phyloP scores from a whole-genome alignment of 805 yeast species.

The Kodamaea lidongshanica region DNA sequence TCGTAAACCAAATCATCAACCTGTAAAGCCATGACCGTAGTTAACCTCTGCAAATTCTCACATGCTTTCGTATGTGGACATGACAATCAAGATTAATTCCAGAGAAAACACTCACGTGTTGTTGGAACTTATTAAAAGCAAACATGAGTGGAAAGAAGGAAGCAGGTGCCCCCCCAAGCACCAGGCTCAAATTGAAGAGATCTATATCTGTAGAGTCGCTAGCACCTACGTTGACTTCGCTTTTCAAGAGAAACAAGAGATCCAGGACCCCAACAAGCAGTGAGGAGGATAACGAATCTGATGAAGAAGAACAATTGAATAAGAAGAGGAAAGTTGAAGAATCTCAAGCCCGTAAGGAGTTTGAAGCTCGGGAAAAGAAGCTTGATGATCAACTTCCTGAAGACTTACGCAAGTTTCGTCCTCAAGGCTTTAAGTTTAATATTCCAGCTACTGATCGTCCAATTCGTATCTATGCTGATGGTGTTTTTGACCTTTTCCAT shows the following conservation, averaged over 20 bases:
- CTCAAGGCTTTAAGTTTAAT: conserved; percentile 70
- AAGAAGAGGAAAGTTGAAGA: conserved; percentile 20
- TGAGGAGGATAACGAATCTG: conserved; percentile 11
- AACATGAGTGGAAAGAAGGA: conserved; percentile 2
- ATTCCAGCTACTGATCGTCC: conserved; percentile 82
- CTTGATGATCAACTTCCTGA: conserved; percentile 63
- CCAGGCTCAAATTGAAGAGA: conserved; percentile 17
- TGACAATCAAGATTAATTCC: too few relatives aligned
- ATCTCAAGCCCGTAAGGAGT: conserved; percentile 23
- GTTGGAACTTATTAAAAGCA: too few relatives aligned
- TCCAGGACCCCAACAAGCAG: conserved; percentile 6
- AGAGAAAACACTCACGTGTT: too few relatives aligned
- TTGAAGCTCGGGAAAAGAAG: conserved; percentile 47
- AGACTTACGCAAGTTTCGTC: conserved; percentile 70
- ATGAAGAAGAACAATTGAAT: conserved; percentile 11
- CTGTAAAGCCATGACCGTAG: too few relatives aligned
- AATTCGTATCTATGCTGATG: conserved; percentile 94
- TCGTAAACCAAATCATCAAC: too few relatives aligned
- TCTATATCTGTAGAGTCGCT: conserved; percentile 37
- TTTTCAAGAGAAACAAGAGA: conserved; percentile 21
- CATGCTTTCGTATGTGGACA: too few relatives aligned
- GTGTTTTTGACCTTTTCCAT: conserved; percentile 94
- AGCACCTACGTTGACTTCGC: conserved; percentile 31
- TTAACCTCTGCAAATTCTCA: too few relatives aligned
- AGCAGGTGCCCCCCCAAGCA: conserved; percentile 1